Base-by-base conservation (phyloP, 1,284 basidiomycete genomes). In the Fomitopsis betulina region DNA sequence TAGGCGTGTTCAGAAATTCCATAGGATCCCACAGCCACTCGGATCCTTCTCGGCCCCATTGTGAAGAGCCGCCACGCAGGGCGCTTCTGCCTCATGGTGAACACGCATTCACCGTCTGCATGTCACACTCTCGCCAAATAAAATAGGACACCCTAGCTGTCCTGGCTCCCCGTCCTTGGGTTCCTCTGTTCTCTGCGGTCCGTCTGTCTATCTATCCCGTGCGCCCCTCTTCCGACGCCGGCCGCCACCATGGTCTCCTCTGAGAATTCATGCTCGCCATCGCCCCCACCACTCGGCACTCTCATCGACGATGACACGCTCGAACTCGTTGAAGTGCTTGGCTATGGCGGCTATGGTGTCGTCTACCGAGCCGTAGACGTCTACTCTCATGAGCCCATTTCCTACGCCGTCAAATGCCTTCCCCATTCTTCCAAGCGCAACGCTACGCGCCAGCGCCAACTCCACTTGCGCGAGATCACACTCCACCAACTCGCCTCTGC, bases 341-440 rank as follows among this genome's bases (percentile, higher is more conserved):
- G 96, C 55, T 85, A 94, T 55, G 96, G 96, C 47, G 95, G 95
- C 25, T 98, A 98, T 72, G 96, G 96, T 60, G 91, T 97, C 67
- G 96, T 98, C 53, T 98, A 98, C 75, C 91, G 91, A 61, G 95
- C 92, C 35, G 78, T 92, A 61, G 91, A 91, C 72, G 76, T 76
- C 40, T 77, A 73, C 64, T 77, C 80, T 53, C 73, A 77, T 19
- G 74, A 74, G 49, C 79, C 78, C 54, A 81, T 81, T 63, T 85
- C 84, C 55, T 94, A 85, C 72, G 96, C 96, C 51, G 93, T 98
- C 74, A 99, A 99, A 77, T 97, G 94, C 73, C 84, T 91, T 58
- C 78, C 85, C 53, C 83, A 81, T 63, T 78, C 82, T 15, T 79
- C 80, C 50, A 77, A 81, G 62, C 82, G 84, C 65, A 78, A 78